phyloP scores from a whole-genome alignment of 306 rosid species.

The Citrullus mucosospermus region DNA sequence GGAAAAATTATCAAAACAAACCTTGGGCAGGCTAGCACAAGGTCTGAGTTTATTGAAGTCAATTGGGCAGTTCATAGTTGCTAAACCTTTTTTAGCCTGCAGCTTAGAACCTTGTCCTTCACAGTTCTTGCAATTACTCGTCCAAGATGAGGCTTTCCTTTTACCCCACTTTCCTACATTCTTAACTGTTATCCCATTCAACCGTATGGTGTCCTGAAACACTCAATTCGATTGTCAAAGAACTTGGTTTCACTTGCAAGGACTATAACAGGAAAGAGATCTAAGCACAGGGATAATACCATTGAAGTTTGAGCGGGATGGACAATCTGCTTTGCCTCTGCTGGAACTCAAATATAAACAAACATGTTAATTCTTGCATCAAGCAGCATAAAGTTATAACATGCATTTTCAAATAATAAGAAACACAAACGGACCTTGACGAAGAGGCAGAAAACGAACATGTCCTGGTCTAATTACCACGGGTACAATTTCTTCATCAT shows the following conservation, averaged over 20 bases:
- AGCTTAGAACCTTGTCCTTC: conserved; percentile 23
- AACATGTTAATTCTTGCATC: neutral
- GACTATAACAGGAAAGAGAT: neutral
- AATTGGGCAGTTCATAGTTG: conserved; percentile 11
- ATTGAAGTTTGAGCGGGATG: conserved; percentile 27
- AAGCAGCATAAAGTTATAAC: neutral
- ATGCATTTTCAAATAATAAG: neutral
- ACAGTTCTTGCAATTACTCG: conserved; percentile 18
- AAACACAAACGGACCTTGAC: conserved; percentile 34
- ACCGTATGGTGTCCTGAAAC: conserved; percentile 52
- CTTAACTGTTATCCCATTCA: conserved; percentile 81
- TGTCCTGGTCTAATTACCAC: conserved; percentile 85
- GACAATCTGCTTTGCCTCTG: conserved; percentile 34
- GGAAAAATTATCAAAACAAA: conserved; percentile 17
- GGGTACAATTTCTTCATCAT: conserved; percentile 51
- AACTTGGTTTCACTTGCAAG: neutral
- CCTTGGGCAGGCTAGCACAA: conserved; percentile 55
- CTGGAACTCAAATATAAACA: conserved; percentile 16
- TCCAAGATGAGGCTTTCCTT: conserved; percentile 34
- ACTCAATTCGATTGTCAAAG: conserved; percentile 13
- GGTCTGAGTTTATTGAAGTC: conserved; percentile 57
- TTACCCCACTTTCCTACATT: conserved; percentile 80
- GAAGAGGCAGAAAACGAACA: conserved; percentile 60
- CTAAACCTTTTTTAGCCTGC: conserved; percentile 21
- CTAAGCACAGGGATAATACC: conserved; percentile 23